Conservation (phyloP, 805 yeast genomes). For the Tetrapisispora fleetii region DNA sequence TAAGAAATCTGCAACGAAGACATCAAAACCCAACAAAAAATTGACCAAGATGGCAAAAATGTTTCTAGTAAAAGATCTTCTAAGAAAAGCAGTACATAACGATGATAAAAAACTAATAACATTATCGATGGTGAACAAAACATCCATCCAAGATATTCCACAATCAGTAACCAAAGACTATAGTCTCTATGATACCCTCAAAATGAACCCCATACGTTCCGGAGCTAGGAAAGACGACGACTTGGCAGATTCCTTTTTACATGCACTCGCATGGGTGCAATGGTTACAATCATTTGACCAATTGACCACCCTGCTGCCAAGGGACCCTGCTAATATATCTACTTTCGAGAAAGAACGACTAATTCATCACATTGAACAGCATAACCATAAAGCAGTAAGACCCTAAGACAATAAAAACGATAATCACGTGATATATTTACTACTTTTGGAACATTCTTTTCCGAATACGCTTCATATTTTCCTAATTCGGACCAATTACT, state of each 20-base stretch:
- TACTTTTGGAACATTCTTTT: too few relatives aligned
- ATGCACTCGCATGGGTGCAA: conserved; percentile 41
- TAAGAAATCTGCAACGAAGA: background rate
- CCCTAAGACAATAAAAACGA: too few relatives aligned
- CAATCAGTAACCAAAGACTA: background rate
- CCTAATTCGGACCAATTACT: too few relatives aligned
- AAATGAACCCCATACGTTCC: conserved; percentile 49
- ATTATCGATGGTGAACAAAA: background rate
- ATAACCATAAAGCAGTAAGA: background rate
- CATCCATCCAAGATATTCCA: background rate
- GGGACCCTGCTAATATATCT: background rate
- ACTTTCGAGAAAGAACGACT: background rate
- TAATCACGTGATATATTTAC: too few relatives aligned
- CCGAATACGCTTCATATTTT: too few relatives aligned
- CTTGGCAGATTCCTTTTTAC: conserved; percentile 54
- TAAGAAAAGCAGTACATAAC: background rate
- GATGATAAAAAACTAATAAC: background rate
- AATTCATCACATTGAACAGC: background rate
- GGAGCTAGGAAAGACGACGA: conserved; percentile 48
- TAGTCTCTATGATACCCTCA: conserved; percentile 54
- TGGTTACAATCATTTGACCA: conserved; percentile 29
- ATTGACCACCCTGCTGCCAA: background rate
- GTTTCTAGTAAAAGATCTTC: conserved; percentile 1
- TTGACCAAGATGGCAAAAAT: conserved; percentile 2
- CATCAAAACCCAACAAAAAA: conserved; percentile 1